phyloP scores from a whole-genome alignment of 345 rosid genomes.

The Anastatica hierochuntica region DNA sequence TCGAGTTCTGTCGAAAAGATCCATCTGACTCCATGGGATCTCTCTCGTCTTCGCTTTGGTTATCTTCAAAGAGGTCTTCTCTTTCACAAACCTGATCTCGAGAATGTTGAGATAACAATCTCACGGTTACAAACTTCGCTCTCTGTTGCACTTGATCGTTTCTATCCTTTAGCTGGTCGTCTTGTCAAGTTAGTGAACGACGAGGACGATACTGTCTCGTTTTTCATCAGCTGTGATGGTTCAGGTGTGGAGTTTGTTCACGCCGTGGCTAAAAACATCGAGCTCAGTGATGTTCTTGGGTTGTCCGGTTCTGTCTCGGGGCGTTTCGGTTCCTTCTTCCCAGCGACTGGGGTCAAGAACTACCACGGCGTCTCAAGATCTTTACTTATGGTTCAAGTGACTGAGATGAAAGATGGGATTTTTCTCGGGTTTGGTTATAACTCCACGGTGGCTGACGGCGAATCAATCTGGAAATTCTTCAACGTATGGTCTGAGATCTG shows the following conservation, averaged over 20 bases:
- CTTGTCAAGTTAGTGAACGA: constrained; percentile 17
- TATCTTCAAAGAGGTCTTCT: too few relatives aligned
- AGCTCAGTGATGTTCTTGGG: constrained; percentile 20
- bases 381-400: constrained; percentile 36
- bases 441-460: constrained; percentile 30
- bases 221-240: constrained; percentile 28
- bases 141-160: constrained; percentile 26
- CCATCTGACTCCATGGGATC: constrained; percentile 30
- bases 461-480: constrained; percentile 38
- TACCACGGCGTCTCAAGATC: constrained; percentile 27
- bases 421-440: constrained; percentile 36
- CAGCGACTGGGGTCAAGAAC: constrained; percentile 28
- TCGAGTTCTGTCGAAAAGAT: too few relatives aligned
- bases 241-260: constrained; percentile 37
- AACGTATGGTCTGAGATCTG: constrained; percentile 37
- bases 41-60: constrained; percentile 22
- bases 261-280: constrained; percentile 22
- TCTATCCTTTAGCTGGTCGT: constrained; percentile 36
- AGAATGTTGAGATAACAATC: too few relatives aligned
- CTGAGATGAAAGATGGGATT: constrained; percentile 36
- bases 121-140: constrained; percentile 26
- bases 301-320: constrained; percentile 24
- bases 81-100: constrained; percentile 20
- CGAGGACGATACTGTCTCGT: constrained; percentile 24
- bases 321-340: constrained; percentile 29